These are phyloP conservation scores for Trypanosomatidae sp. DNA, from an alignment of 208 protist species.

Conservation along the genomic window DNA sequence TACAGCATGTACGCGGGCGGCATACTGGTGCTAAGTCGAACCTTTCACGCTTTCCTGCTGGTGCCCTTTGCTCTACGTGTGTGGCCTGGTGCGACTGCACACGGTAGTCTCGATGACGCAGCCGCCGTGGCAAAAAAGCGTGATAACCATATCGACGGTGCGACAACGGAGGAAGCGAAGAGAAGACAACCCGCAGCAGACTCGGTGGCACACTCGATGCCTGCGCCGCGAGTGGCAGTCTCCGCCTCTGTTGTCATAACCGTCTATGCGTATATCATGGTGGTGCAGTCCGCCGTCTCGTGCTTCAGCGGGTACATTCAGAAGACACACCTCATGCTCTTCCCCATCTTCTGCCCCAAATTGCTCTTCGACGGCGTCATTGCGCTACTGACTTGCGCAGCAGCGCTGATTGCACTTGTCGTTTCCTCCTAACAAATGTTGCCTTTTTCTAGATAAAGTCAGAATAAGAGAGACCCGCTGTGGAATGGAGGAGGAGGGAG, in stretches of 20 bases:
- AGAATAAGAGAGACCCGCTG: no score
- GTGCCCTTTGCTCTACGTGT: constrained; percentile 34
- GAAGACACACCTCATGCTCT: constrained; percentile 85
- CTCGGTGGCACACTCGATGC: background rate
- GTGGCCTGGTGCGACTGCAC: background rate
- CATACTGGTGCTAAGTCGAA: constrained; percentile 57
- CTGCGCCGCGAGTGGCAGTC: background rate
- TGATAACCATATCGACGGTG: background rate
- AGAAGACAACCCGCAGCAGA: no score
- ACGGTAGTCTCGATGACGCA: background rate
- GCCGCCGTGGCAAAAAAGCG: background rate
- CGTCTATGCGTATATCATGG: constrained; percentile 35
- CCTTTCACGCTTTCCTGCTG: constrained; percentile 64
- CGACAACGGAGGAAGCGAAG: background rate
- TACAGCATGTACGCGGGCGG: constrained; percentile 57
- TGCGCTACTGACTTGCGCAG: constrained; percentile 26
- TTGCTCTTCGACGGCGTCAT: constrained; percentile 71
- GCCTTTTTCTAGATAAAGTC: no score
- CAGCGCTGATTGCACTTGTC: constrained; percentile 1
- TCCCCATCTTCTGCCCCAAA: constrained; percentile 84
- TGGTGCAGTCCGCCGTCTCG: constrained; percentile 46
- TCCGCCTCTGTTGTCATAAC: constrained; percentile 21
- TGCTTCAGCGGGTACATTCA: constrained; percentile 67
- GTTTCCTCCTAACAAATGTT: background rate
- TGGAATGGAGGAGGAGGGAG: background rate